Evolutionary conservation across 2,329 filamentous ascomycete genomes (phyloP), one percentile per base, ranked within the genome.

Genomic region (Penicillium sumatraense): DNA sequence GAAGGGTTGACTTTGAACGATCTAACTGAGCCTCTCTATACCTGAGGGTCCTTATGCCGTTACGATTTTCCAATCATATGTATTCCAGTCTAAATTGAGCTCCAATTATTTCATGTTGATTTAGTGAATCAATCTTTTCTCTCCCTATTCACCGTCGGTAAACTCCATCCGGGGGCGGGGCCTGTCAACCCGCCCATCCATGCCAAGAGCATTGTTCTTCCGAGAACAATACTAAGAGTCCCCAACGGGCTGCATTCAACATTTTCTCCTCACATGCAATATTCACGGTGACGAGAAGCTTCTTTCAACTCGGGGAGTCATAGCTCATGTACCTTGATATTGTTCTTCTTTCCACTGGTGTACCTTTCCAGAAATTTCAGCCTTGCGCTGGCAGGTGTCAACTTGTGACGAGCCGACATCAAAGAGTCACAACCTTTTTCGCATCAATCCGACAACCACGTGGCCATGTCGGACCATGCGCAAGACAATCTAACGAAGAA

Each of bases 1-100:
- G 85, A 91, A 64, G 91, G 92, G 0, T 66, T 96, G 66, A 81
- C 83, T 20, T 75, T 92, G 60, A 92, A 93, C 75, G 80, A 82
- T 23, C 73, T 91, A 64, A 92, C 89, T 1, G 84, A 89, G 66
- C 85, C 87, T 66, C 75, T 92, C 33, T 92, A 92, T 73, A 92
- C 89, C 26, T 82, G 66, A 75, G 51, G 13, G 27, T 14, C 36
- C 14, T 50, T 7, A 50, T 50, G 35, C 31, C 21, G 33, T 14
- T 16, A 40, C 33, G 35, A 29, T 24, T 41, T 24, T 49, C 44
- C 3, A 31, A 20, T 51, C 20, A 24, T 41, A 14, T 38, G 24
- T 38, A 13, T 41, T 23, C 14, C 5, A 14, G 27, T 24, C 21
- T 49, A 20, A 36, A 26, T 33, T 50, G 23, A 46, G n/a, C 26